phyloP scores from a whole-genome alignment of 306 rosid genomes.

The Cucumis cinereus region DNA sequence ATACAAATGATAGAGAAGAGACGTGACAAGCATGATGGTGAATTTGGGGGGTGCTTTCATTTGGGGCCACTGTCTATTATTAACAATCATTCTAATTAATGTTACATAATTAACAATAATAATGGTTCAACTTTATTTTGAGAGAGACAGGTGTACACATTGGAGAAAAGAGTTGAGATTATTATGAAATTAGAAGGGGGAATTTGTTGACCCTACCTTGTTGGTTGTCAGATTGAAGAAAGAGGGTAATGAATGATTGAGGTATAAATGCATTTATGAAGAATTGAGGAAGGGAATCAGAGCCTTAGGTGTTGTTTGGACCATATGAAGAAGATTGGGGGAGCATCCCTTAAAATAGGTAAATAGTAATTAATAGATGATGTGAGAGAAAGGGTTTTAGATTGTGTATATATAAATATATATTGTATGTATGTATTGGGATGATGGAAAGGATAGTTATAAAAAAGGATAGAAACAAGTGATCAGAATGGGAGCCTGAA shows the following conservation, averaged over 20 bases:
- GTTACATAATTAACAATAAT: not conserved
- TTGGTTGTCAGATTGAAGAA: not conserved
- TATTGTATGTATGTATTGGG: no score
- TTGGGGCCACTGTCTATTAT: not conserved
- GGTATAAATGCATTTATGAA: not conserved
- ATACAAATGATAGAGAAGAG: not conserved
- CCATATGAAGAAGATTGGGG: not conserved
- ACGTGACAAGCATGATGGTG: slow-evolving; percentile 2
- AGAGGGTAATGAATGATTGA: not conserved
- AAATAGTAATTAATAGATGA: not conserved
- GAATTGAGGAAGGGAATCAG: not conserved
- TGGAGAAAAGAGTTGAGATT: not conserved
- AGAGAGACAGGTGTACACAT: not conserved
- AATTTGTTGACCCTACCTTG: not conserved
- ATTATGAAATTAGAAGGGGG: not conserved
- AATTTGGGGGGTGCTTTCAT: not conserved
- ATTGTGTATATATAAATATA: not conserved
- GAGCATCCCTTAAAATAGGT: not conserved
- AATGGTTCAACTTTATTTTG: not conserved
- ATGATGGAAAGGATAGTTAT: not conserved
- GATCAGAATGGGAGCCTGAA: not conserved
- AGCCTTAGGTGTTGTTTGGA: not conserved
- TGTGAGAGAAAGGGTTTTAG: not conserved
- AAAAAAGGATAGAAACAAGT: not conserved
- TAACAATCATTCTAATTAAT: not conserved